A percentile compares a stretch with the other conserved stretches of the same genome.
These are phyloP conservation scores for Cornus florida DNA, from an alignment of 148 eudicot genomes.

Conservation along the genomic window DNA sequence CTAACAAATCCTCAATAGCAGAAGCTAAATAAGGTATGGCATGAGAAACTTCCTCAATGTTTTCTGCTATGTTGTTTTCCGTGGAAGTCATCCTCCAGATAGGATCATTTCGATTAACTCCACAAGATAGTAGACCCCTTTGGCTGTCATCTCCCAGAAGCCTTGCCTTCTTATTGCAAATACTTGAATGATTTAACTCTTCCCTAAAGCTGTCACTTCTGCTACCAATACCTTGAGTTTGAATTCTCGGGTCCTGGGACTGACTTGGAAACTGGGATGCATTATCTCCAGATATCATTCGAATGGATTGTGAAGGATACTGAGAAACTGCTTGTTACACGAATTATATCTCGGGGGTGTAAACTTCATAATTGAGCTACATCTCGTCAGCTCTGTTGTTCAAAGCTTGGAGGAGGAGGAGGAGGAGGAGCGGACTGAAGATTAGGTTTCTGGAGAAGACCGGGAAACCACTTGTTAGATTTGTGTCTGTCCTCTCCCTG, in stretches of 20 bases:
- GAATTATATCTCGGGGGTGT: slow-evolving; percentile 3
- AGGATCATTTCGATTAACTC: slow-evolving; percentile 20
- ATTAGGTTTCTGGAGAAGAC: slow-evolving; percentile 32
- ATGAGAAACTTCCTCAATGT: slow-evolving; percentile 31
- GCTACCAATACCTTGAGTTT: slow-evolving; percentile 20
- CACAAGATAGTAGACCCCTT: slow-evolving; percentile 17
- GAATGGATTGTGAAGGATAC: slow-evolving; percentile 74
- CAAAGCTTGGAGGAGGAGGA: slow-evolving; percentile 14
- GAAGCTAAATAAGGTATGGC: slow-evolving; percentile 80
- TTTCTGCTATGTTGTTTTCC: slow-evolving; percentile 23
- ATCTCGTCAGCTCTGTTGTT: slow-evolving; percentile 39
- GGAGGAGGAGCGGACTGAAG: slow-evolving; percentile 25
- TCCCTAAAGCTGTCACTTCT: slow-evolving; percentile 22
- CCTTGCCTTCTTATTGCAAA: slow-evolving; percentile 46
- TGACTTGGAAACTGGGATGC: slow-evolving; percentile 57
- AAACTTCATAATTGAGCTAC: slow-evolving; percentile 7
- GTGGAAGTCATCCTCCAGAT: slow-evolving; percentile 17
- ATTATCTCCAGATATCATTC: slow-evolving; percentile 39
- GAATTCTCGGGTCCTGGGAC: slow-evolving; percentile 34
- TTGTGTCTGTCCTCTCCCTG: slow-evolving; percentile 49
- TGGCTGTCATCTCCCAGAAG: slow-evolving; percentile 25
- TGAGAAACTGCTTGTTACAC: slow-evolving; percentile 50
- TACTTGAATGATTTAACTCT: slow-evolving; percentile 19
- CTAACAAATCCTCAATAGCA: slow-evolving; percentile 88
- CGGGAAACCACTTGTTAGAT: slow-evolving; percentile 40